Evolutionary conservation across 2,329 filamentous ascomycete genomes (phyloP), one percentile per base, ranked within the genome.

Genomic region (Penicillium sp.): DNA sequence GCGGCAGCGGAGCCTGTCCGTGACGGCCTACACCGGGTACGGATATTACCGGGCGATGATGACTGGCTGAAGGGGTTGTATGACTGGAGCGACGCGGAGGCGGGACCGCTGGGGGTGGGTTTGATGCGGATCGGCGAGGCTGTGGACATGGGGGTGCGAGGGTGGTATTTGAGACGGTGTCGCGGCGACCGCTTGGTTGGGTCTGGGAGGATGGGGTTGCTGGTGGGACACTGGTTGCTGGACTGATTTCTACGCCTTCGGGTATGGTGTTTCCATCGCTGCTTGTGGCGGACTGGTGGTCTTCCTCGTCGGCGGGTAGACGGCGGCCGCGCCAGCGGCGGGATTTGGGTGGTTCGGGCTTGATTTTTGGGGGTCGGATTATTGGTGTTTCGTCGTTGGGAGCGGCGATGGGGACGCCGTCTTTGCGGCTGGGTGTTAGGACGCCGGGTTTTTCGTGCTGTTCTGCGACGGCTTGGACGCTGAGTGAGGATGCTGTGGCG

Each of bases 381-480:
- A 33, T 50, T 22, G 57, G 57, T 4, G 60, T 46, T 19, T 52
- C 57, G 35, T 60, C 34, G 49, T 44, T 45, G 46, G 61, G 40
- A 54, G 60, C 56, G 55, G 53, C 27, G 46, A 44, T 38, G 39
- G 51, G 37, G 48, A 55, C 41, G 43, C 64, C 82, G 39, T 69
- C 63, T 49, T 67, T 71, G 39, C 85, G 79, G 64, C 88, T 89
- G 5, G 88, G 89, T 14, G 89, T 90, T 61, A 90, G 84, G 18
- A 92, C 82, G 1, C 87, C 89, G 0, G 89, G 89, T 67, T 88
- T 90, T 70, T 92, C 89, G 66, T 80, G 88, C 37, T 90, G 86
- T 10, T 82, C 81, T 6, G 89, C 89, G 35, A 95, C 82, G 60
- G 93, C 87, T 29, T 82, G 77, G 39, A 93, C 86, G 63, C 87